Evolutionary conservation across 78 protist species (phyloP).

Genomic region (Dictyostelium firmibasis): DNA sequence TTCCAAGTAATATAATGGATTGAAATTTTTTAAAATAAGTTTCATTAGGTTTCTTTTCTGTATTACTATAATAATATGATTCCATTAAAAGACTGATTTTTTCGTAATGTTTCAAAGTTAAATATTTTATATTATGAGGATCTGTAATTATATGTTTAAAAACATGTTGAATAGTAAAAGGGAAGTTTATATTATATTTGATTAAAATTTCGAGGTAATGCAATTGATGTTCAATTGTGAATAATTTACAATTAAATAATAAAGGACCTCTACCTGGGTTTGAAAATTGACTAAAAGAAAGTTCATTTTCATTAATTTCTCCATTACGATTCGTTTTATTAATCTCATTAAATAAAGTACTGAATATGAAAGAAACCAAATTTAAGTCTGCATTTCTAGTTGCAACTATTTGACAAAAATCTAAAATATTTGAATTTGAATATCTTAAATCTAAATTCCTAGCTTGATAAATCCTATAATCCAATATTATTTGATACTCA

Average conservation of each 20-base stretch:
- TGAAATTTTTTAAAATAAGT: not conserved
- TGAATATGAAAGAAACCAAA: not conserved
- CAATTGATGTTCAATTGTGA: not conserved
- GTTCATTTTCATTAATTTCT: too few species aligned
- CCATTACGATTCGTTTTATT: too few species aligned
- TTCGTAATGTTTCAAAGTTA: not conserved
- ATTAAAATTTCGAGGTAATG: not conserved
- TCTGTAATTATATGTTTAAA: not conserved
- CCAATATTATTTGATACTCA: not conserved
- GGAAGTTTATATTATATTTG: not conserved
- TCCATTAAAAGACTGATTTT: not conserved
- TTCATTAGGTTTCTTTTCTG: not conserved
- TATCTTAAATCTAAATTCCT: not conserved
- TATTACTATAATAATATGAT: not conserved
- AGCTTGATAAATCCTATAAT: not conserved
- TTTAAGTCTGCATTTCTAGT: not conserved
- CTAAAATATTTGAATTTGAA: not conserved
- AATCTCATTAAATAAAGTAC: not conserved
- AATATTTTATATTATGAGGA: not conserved
- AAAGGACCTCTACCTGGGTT: too few species aligned
- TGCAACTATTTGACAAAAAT: not conserved
- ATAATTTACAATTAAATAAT: not conserved
- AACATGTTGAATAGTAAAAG: not conserved
- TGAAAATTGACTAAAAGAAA: not conserved
- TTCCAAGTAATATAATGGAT: not conserved